These are phyloP conservation scores for Mucuna pruriens DNA, from an alignment of 306 rosid genomes.

Conservation along the genomic window DNA sequence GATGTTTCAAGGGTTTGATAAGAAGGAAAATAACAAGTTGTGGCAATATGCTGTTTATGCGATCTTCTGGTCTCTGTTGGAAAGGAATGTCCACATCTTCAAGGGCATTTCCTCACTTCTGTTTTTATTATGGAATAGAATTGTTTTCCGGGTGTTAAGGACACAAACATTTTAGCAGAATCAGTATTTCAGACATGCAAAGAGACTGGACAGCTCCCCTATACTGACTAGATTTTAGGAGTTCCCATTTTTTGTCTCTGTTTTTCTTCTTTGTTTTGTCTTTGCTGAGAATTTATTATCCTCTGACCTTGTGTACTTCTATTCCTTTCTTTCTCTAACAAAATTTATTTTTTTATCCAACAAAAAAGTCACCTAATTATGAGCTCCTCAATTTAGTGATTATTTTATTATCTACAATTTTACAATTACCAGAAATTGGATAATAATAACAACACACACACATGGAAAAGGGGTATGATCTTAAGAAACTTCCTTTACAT, in stretches of 20 bases:
- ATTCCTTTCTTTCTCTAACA: background rate
- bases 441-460: background rate
- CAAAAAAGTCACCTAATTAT: background rate
- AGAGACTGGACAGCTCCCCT: background rate
- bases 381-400: constrained; percentile 1
- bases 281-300: background rate
- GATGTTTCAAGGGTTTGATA: constrained; percentile 17
- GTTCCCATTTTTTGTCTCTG: background rate
- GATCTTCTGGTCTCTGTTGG: background rate
- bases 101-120: constrained; percentile 6
- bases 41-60: background rate
- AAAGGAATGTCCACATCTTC: background rate
- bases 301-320: background rate
- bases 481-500: background rate
- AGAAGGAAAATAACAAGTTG: constrained; percentile 23
- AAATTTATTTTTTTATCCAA: background rate
- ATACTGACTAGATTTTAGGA: background rate
- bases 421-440: constrained; percentile 18
- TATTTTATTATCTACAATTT: background rate
- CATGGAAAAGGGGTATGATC: background rate
- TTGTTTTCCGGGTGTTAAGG: background rate
- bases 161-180: background rate
- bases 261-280: background rate
- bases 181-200: background rate
- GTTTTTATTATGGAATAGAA: background rate